Base-by-base conservation (phyloP, 2,329 filamentous ascomycete species). In the Phyllosticta capitalensis region DNA sequence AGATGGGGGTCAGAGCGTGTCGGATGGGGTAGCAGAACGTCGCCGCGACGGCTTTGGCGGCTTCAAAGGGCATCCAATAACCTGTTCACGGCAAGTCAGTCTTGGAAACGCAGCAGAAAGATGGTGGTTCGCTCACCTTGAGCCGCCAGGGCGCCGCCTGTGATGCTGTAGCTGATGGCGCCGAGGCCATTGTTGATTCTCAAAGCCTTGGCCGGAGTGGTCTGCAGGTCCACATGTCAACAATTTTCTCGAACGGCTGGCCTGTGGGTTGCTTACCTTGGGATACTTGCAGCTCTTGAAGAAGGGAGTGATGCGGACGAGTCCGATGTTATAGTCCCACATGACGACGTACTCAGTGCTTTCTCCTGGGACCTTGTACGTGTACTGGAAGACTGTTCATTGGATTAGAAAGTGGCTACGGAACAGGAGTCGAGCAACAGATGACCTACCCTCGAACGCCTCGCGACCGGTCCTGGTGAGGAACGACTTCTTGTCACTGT, bases 261-360 rank as follows among this genome's bases (percentile, higher is more conserved):
- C 54, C 54, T 17, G 17, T 21, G 2, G 33, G 24, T 26, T 45
- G 67, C 78, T 69, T 71, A 91, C 92, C 84, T 99, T 99, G 64
- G 87, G 82, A 69, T 92, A 92, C 64, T 87, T 85, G 70, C 86
- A 87, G 65, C 89, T 91, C 72, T 96, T 96, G 81, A 97, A 97
- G 70, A 97, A 89, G 26, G 91, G 88, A 1, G 92, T 96, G 74
- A 95, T 95, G 63, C 92, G 86, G 63, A 97, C 92, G 28, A 97
- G 85, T 9, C 94, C 94, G 63, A 92, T 84, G 67, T 95, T 92
- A 76, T 96, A 96, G 73, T 99, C 94, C 94, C 94, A 99, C 83
- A 96, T 91, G 62, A 97, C 85, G 0, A 83, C 83, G 71, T 88
- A 92, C 56, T 82, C 79, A 63, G 79, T 81, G 1, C 86, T 81